Percentiles rank a stretch among this genome's conserved stretches.
These are phyloP conservation scores for Tolypocladium cylindrosporum DNA, from an alignment of 2,329 filamentous ascomycete species.

Conservation along the genomic window DNA sequence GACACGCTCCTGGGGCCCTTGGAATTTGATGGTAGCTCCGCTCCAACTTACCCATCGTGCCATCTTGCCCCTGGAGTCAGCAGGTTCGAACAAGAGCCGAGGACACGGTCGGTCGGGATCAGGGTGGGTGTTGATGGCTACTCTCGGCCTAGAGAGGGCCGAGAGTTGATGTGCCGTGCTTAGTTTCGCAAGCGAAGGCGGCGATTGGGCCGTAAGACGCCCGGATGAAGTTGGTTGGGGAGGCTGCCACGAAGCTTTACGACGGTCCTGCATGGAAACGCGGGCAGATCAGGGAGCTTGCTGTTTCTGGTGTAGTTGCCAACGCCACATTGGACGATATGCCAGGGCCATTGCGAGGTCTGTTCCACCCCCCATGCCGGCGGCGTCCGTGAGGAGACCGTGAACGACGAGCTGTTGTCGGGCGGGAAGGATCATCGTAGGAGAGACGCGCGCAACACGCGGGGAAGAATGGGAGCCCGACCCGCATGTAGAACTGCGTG, in stretches of 20 bases:
- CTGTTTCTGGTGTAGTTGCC: conserved; percentile 3
- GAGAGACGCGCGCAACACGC: neutral
- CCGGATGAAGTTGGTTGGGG: neutral
- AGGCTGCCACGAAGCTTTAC: neutral
- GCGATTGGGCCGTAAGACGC: neutral
- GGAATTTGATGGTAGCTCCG: no score
- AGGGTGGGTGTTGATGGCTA: neutral
- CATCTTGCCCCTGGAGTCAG: neutral
- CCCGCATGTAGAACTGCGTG: neutral
- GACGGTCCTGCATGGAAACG: conserved; percentile 1
- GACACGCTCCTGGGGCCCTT: neutral
- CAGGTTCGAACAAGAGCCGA: neutral
- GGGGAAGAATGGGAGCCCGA: neutral
- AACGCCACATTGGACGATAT: conserved; percentile 2
- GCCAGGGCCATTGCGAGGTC: conserved; percentile 4
- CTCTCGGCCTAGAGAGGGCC: conserved; percentile 1
- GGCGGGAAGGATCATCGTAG: conserved; percentile 2
- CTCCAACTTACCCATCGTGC: neutral
- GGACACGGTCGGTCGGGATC: neutral
- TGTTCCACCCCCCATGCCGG: neutral
- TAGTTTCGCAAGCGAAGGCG: neutral
- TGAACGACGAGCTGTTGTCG: neutral
- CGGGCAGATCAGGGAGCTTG: conserved; percentile 4
- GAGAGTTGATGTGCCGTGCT: neutral
- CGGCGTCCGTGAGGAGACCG: neutral